Percentiles rank a stretch among this genome's conserved stretches.
Evolutionary conservation across 2,329 filamentous ascomycete genomes (phyloP).

Genomic region (Xylaria sp.): DNA sequence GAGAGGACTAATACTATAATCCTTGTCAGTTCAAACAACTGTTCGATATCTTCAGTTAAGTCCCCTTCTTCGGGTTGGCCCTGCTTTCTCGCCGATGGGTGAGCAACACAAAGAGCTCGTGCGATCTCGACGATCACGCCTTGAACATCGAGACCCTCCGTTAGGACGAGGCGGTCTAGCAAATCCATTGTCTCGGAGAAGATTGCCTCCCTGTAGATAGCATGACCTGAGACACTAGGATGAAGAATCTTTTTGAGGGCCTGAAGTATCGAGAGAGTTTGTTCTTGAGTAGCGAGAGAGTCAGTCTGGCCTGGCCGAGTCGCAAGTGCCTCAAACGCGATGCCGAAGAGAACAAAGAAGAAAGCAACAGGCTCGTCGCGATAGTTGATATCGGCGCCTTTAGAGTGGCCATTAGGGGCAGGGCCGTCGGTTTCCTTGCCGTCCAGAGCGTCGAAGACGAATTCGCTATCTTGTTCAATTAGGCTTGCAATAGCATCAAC

Average conservation of each 20-base stretch:
- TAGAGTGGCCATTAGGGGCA: constrained; percentile 57
- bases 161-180: constrained; percentile 88
- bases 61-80: constrained; percentile 73
- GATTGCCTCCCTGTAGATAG: constrained; percentile 93
- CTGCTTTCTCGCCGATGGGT: constrained; percentile 81
- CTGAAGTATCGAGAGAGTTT: constrained; percentile 85
- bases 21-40: constrained; percentile 93
- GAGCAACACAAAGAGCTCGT: constrained; percentile 84
- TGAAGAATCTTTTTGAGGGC: constrained; percentile 94
- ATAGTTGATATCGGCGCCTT: constrained; percentile 88
- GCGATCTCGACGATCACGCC: constrained; percentile 93
- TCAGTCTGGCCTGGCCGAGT: constrained; percentile 72
- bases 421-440: constrained; percentile 69
- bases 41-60: constrained; percentile 95
- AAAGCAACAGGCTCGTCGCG: constrained; percentile 97
- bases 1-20: constrained; percentile 94
- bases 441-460: constrained; percentile 95
- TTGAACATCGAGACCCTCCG: constrained; percentile 87
- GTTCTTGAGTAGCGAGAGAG: constrained; percentile 72
- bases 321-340: constrained; percentile 94
- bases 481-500: constrained; percentile 97
- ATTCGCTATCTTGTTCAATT: constrained; percentile 96
- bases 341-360: constrained; percentile 97
- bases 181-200: constrained; percentile 98
- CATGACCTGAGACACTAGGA: constrained; percentile 92